Evolutionary conservation across 495 filamentous ascomycete species (phyloP).

Genomic region (Parathielavia appendiculata): DNA sequence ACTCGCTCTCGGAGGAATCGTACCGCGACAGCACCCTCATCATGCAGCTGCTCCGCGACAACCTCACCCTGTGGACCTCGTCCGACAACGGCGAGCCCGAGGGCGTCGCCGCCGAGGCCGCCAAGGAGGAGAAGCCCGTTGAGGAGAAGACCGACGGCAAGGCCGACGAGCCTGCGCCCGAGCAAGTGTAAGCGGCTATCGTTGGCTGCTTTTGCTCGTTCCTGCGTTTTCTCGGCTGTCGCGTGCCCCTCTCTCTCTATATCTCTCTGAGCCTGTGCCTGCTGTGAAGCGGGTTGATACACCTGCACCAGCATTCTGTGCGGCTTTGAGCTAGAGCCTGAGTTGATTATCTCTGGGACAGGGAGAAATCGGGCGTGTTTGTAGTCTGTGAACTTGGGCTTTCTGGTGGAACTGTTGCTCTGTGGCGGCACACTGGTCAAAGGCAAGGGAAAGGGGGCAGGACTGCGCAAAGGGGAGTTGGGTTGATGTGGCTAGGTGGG

Average conservation of each 20-base stretch:
- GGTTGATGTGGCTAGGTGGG: slow-evolving; percentile 26
- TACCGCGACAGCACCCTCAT: slow-evolving; percentile 99
- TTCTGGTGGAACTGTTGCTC: slow-evolving; percentile 20
- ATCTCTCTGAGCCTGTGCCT: slow-evolving; percentile 3
- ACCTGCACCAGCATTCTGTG: background rate
- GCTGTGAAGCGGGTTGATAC: background rate
- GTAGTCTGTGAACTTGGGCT: slow-evolving; percentile 9
- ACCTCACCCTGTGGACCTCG: slow-evolving; percentile 98
- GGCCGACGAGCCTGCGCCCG: slow-evolving; percentile 47
- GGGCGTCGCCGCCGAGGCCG: slow-evolving; percentile 49
- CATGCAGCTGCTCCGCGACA: slow-evolving; percentile 98
- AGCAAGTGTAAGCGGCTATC: slow-evolving; percentile 31
- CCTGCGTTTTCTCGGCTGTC: slow-evolving; percentile 16
- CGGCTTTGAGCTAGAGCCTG: slow-evolving; percentile 5
- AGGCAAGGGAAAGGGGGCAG: slow-evolving; percentile 21
- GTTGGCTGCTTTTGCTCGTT: background rate
- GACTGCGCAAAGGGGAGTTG: slow-evolving; percentile 33
- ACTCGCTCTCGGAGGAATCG: slow-evolving; percentile 96
- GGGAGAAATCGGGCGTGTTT: slow-evolving; percentile 1
- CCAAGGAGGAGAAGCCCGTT: slow-evolving; percentile 59
- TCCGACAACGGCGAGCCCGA: slow-evolving; percentile 86
- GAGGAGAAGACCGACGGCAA: slow-evolving; percentile 52
- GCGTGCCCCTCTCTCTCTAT: slow-evolving; percentile 10
- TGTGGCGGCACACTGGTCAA: slow-evolving; percentile 23
- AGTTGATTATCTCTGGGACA: slow-evolving; percentile 14